Base-by-base conservation (phyloP, 2,329 filamentous ascomycete genomes). In the Colletotrichum lupini region DNA sequence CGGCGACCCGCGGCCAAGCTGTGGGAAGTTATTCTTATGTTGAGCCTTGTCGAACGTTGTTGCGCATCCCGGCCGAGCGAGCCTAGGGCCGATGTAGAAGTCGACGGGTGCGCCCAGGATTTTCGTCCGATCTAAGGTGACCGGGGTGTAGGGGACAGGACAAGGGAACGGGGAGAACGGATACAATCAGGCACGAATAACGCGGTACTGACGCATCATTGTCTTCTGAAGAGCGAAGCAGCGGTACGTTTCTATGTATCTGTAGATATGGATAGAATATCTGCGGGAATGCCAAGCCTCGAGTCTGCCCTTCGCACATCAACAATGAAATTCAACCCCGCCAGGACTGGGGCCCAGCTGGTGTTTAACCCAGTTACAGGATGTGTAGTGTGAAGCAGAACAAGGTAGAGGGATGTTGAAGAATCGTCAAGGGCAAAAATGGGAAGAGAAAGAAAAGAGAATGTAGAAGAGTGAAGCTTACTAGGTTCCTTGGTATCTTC, bases 381-480 rank as follows among this genome's bases (percentile, higher is more conserved):
- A 19, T 28, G 12, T 26, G 52, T n/a, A 26, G 52, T 42, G 52
- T n/a, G 8, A 57, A 64, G n/a, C 5, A 14, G 3, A 28, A 63
- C 62, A 56, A 59, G 69, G 26, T 61, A 57, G 28, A 61, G 35
- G 42, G 58, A 32, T 12, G 30, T 46, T 49, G 55, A 24, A 35
- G 12, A 26, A 60, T 35, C n/a, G 32, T 9, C 35, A 24, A 30
- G 60, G 58, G 60, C n/a, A 28, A 35, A 22, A 63, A 19, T 35
- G 19, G 32, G n/a, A 42, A 28, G 26, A n/a, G 22, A 26, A 26
- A 62, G 56, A 70, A n/a, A 35, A 24, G 57, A 60, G 56, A 37
- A 30, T 65, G 67, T 60, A 65, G 60, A 70, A 65, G 60, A 65
- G 60, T 70, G 67, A 73, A 73, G 70, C 70, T 65, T 49, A 69